These are phyloP conservation scores for Leptosphaerulina australis DNA, from an alignment of 2,329 filamentous ascomycete genomes.

Conservation along the genomic window DNA sequence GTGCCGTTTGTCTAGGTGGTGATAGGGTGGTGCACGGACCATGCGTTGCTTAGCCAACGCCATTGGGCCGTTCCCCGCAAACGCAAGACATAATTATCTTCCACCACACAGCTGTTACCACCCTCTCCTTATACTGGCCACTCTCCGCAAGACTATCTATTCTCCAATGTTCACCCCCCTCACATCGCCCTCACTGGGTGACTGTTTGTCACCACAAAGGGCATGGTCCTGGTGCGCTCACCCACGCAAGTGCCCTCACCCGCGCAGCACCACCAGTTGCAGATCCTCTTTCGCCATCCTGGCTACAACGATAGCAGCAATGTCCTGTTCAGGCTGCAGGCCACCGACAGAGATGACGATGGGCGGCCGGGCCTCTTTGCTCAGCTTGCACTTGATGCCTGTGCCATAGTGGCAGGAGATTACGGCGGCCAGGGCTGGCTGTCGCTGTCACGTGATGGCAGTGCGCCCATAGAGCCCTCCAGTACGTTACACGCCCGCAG, in stretches of 20 bases:
- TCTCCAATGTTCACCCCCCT: too few relatives aligned
- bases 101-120: too few relatives aligned
- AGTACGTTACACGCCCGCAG: constrained; percentile 11
- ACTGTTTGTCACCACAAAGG: background rate
- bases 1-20: too few relatives aligned
- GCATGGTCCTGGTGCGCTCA: constrained; percentile 12
- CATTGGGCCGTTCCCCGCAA: too few relatives aligned
- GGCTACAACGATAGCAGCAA: constrained; percentile 18
- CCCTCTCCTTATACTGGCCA: too few relatives aligned
- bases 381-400: constrained; percentile 18
- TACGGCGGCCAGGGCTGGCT: constrained; percentile 3
- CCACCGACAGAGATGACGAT: constrained; percentile 10
- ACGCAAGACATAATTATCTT: too few relatives aligned
- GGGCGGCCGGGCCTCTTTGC: constrained; percentile 12
- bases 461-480: constrained; percentile 7
- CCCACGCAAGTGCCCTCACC: constrained; percentile 1
- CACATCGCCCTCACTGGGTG: too few relatives aligned
- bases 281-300: constrained; percentile 17
- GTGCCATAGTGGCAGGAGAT: constrained; percentile 12
- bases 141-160: too few relatives aligned
- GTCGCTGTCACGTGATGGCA: constrained; percentile 8
- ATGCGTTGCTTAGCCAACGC: too few relatives aligned
- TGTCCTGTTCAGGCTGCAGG: constrained; percentile 16
- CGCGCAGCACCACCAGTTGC: constrained; percentile 4
- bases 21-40: too few relatives aligned